phyloP scores from a whole-genome alignment of 495 filamentous ascomycete species.

The Thermothielavioides terrestris region DNA sequence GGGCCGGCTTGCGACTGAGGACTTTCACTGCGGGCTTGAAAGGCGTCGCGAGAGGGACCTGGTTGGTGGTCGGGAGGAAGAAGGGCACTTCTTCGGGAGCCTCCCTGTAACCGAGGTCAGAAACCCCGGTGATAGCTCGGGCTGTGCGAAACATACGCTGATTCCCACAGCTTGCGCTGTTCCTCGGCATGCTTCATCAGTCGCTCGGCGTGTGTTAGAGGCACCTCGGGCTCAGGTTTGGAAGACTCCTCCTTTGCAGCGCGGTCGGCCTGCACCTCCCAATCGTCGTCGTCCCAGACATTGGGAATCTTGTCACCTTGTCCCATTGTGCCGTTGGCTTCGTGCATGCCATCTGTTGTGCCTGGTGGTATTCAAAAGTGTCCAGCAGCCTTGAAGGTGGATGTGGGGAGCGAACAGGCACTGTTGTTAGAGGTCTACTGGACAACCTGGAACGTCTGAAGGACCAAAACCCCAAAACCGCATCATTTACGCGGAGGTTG shows the following conservation, averaged over 20 bases:
- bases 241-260: conserved; percentile 36
- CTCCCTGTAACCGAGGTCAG: conserved; percentile 20
- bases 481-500: too few relatives aligned
- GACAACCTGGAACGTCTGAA: too few relatives aligned
- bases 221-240: conserved; percentile 34
- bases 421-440: too few relatives aligned
- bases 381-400: too few relatives aligned
- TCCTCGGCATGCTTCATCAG: conserved; percentile 71
- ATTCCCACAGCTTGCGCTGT: conserved; percentile 79
- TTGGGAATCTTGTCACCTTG: conserved; percentile 51
- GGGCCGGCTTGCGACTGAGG: conserved; percentile 69
- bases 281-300: conserved; percentile 87
- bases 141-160: conserved; percentile 55
- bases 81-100: conserved; percentile 56
- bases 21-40: conserved; percentile 78
- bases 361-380: too few relatives aligned
- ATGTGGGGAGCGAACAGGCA: too few relatives aligned
- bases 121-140: background rate
- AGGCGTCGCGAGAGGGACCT: conserved; percentile 64
- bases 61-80: conserved; percentile 56
- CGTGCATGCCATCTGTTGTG: too few relatives aligned
- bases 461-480: too few relatives aligned
- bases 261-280: conserved; percentile 66
- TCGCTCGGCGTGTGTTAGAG: conserved; percentile 62
- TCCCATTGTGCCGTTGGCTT: conserved; percentile 51